A percentile compares a stretch with the other conserved stretches of the same genome.
Evolutionary conservation across 805 yeast genomes (phyloP).

Genomic region (Cyberlindnera lachancei): DNA sequence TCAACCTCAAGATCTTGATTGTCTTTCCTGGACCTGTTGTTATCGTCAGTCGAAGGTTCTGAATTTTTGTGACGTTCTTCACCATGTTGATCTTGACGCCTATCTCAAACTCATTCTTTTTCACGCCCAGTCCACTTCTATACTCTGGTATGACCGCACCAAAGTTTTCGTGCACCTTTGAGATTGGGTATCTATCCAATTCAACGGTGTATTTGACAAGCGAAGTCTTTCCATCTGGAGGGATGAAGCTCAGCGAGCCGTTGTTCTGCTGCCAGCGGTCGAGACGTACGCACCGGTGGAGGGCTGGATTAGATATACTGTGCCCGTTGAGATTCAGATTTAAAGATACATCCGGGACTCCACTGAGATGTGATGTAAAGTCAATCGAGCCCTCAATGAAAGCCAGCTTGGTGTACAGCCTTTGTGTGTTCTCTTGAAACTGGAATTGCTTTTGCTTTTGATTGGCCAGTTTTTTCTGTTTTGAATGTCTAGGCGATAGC

Average conservation of each 20-base stretch:
- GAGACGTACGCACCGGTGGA: slow-evolving; percentile 63
- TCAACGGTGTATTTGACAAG: slow-evolving; percentile 61
- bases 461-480: slow-evolving; percentile 16
- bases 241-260: slow-evolving; percentile 58
- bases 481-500: slow-evolving; percentile 25
- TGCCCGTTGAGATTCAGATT: slow-evolving; percentile 39
- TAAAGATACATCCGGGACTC: slow-evolving; percentile 65
- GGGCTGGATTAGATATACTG: slow-evolving; percentile 48
- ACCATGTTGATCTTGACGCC: slow-evolving; percentile 28
- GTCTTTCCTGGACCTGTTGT: slow-evolving; percentile 22
- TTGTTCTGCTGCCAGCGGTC: slow-evolving; percentile 41
- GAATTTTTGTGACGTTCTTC: slow-evolving; percentile 38
- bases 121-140: slow-evolving; percentile 26
- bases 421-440: slow-evolving; percentile 5
- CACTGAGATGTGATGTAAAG: slow-evolving; percentile 66
- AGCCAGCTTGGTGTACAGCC: slow-evolving; percentile 38
- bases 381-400: slow-evolving; percentile 55
- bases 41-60: slow-evolving; percentile 37
- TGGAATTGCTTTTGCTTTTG: slow-evolving; percentile 6
- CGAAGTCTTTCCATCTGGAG: slow-evolving; percentile 76
- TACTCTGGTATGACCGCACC: slow-evolving; percentile 26
- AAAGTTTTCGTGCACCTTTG: slow-evolving; percentile 10
- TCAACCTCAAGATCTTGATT: slow-evolving; percentile 52
- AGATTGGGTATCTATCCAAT: slow-evolving; percentile 24
- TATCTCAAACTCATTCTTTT: slow-evolving; percentile 33